Conservation (phyloP, 1,284 basidiomycete species). For the Grifola frondosa region DNA sequence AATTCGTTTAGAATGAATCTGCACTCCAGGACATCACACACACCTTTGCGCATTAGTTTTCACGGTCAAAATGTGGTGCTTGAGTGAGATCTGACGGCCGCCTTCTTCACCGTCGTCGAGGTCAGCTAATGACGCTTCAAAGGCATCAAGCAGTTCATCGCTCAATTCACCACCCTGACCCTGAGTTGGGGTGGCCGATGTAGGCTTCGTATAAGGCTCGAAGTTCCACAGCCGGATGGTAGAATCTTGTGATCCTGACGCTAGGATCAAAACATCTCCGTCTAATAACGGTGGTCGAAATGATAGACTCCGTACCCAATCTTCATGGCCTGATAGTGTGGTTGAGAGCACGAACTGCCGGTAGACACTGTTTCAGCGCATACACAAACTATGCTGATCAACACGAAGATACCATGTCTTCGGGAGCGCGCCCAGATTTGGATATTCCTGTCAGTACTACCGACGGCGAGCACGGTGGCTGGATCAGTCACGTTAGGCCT, state of each 20-base stretch:
- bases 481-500: neutral
- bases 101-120: constrained; percentile 63
- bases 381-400: neutral
- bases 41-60: constrained; percentile 54
- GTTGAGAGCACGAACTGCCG: constrained; percentile 58
- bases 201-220: constrained; percentile 38
- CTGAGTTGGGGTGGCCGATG: constrained; percentile 15
- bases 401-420: constrained; percentile 43
- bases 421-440: constrained; percentile 73
- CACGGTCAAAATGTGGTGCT: constrained; percentile 73
- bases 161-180: constrained; percentile 35
- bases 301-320: constrained; percentile 85
- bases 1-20: neutral
- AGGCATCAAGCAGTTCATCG: constrained; percentile 82
- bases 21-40: constrained; percentile 13
- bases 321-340: constrained; percentile 85
- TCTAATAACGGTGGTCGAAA: constrained; percentile 47
- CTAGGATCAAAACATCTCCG: constrained; percentile 55
- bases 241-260: constrained; percentile 91
- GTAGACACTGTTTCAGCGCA: constrained; percentile 1
- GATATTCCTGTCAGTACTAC: constrained; percentile 73
- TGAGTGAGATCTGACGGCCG: constrained; percentile 80
- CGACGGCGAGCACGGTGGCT: constrained; percentile 78
- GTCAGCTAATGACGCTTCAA: constrained; percentile 78
- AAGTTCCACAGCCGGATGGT: constrained; percentile 91